phyloP scores from a whole-genome alignment of 805 yeast genomes.

The Cyberlindnera amylophila region DNA sequence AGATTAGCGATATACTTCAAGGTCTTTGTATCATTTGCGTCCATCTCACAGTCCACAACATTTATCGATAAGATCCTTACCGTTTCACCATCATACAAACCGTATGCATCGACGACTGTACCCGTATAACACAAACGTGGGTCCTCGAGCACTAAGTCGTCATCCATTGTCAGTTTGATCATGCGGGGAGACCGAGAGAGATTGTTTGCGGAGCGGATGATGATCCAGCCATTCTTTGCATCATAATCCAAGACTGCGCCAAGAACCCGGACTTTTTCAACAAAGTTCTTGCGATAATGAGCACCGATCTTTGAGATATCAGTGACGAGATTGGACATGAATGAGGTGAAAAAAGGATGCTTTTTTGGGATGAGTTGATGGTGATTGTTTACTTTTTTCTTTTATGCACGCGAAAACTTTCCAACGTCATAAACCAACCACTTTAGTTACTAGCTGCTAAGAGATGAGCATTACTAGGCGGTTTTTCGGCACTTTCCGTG shows the following conservation, averaged over 20 bases:
- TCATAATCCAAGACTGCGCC: constrained; percentile 22
- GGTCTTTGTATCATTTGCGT: constrained; percentile 1
- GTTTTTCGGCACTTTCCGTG: constrained; percentile 10
- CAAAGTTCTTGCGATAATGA: constrained; percentile 11
- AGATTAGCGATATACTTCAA: constrained; percentile 9
- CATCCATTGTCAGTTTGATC: constrained; percentile 14
- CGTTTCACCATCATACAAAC: constrained; percentile 17
- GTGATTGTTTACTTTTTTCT: too few relatives aligned
- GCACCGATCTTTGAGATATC: constrained; percentile 7
- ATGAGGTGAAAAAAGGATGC: neutral
- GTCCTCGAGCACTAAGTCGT: constrained; percentile 9
- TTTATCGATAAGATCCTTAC: constrained; percentile 10
- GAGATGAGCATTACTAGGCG: constrained; percentile 7
- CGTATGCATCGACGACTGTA: constrained; percentile 18
- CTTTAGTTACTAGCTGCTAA: too few relatives aligned
- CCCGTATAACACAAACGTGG: constrained; percentile 21
- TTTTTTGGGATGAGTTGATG: too few relatives aligned
- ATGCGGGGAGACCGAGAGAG: constrained; percentile 8
- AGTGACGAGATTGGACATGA: constrained; percentile 17
- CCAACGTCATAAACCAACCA: neutral
- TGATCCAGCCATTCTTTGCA: constrained; percentile 13
- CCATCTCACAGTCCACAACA: constrained; percentile 10
- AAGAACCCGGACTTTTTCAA: constrained; percentile 20
- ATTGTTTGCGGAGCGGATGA: constrained; percentile 14
- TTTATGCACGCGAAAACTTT: too few relatives aligned